phyloP scores from a whole-genome alignment of 225 moss, liverwort and hornwort species.

The Anthoceros angustus region DNA sequence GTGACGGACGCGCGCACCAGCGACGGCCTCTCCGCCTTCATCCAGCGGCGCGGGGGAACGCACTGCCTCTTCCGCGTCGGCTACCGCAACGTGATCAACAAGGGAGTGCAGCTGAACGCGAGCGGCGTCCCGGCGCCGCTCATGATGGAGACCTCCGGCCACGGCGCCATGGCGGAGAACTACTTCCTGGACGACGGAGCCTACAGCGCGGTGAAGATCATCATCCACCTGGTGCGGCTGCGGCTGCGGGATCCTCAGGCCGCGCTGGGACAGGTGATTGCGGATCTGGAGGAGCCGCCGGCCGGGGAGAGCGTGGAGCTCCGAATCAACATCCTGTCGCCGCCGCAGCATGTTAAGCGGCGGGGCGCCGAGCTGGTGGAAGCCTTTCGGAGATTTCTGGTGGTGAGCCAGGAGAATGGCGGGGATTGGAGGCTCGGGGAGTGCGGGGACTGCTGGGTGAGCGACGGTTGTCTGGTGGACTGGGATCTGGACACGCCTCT shows the following conservation, averaged over 20 bases:
- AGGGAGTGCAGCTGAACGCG: not conserved
- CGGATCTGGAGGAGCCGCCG: not conserved
- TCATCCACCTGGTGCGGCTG: conserved; percentile 2
- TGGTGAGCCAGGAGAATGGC: not conserved
- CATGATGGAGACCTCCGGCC: conserved; percentile 5
- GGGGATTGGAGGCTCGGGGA: not conserved
- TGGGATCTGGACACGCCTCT: not conserved
- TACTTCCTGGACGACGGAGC: conserved; percentile 2
- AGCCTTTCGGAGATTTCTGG: not conserved
- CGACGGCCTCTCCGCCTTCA: conserved; percentile 2
- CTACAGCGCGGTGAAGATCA: not conserved
- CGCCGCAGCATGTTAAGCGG: not conserved
- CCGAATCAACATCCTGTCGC: not conserved
- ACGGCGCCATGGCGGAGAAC: conserved; percentile 1
- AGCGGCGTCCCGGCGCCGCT: conserved; percentile 1
- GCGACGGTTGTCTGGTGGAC: not conserved
- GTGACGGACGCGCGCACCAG: conserved; percentile 2
- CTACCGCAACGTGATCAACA: conserved; percentile 5
- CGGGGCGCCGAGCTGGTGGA: not conserved
- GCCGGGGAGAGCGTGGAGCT: conserved; percentile 2
- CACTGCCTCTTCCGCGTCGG: conserved; percentile 1
- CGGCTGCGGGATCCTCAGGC: not conserved
- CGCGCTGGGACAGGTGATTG: not conserved
- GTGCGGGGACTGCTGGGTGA: not conserved
- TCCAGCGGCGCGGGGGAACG: not conserved